phyloP scores from a whole-genome alignment of 108 stramenopile species.

The Epipyxis sp. region DNA sequence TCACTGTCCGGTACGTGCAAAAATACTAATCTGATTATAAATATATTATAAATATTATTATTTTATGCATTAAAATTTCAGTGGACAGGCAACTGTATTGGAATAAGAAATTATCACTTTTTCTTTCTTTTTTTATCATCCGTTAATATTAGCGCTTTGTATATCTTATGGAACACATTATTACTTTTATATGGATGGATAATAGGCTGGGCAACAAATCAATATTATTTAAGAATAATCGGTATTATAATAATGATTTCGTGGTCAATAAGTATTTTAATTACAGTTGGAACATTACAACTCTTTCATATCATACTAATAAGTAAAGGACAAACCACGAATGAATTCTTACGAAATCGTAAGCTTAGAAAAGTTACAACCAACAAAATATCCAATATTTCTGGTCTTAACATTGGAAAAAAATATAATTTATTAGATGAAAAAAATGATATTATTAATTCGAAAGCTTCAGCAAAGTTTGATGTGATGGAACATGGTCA shows the following conservation, averaged over 20 bases:
- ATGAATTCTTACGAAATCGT: too few species aligned
- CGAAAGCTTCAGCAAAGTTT: too few species aligned
- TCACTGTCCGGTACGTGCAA: slow-evolving; percentile 22
- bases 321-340: too few species aligned
- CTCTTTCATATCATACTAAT: not conserved
- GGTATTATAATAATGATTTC: not conserved
- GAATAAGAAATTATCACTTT: slow-evolving; percentile 5
- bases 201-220: not conserved
- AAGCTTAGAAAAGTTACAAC: too few species aligned
- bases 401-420: too few species aligned
- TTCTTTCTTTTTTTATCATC: slow-evolving; percentile 20
- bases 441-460: too few species aligned
- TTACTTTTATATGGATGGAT: not conserved
- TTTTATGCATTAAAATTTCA: not conserved
- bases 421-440: too few species aligned
- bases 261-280: not conserved
- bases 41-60: not conserved
- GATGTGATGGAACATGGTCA: too few species aligned
- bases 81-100: slow-evolving; percentile 28
- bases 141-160: not conserved
- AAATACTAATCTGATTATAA: not conserved
- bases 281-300: not conserved
- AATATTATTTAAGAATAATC: not conserved
- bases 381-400: too few species aligned
- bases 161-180: not conserved